Base-by-base conservation (phyloP, 306 rosid species). In the Quercus parvula region DNA sequence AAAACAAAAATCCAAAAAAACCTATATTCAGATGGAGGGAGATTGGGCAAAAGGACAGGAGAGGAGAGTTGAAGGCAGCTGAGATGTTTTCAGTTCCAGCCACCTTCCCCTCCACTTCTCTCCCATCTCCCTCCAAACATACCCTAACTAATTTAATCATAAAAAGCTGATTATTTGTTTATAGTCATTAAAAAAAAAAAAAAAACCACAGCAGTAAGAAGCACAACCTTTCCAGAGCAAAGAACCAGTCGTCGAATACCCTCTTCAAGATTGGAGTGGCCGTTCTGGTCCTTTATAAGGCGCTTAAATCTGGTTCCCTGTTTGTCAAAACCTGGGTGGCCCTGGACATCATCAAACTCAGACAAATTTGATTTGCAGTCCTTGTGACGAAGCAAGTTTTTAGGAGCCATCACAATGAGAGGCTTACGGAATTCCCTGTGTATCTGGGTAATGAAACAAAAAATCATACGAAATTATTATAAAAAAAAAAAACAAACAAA, bases 271-370 rank as follows among this genome's bases (percentile, higher is more conserved):
- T 87, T 78, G 71, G 98, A 87, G 83, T 90, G 98, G 52, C 27
- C 28, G 73, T 96, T 93, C 88, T 85, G 96, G 84, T 96, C 99
- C 84, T 93, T 91, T 38, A 96, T 87, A 73, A 96, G 94, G 35
- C 97, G 99, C 86, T 96, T 96, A 86, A 95, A 95, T 88, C 98
- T 85, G 80, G 99, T 95, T 73, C 99, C 99, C 83, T 95, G 98
- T 79, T 95, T 91, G 91, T 95, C 99, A 81, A 96, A 96, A 82
- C 99, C 99, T 57, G 97, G 98, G 85, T 96, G 99, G 75, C 99
- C 99, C 90, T 90, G 90, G 75, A 93, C 98, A 84, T 96, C 99
- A 86, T 96, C 99, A 73, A 96, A 96, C 88, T 96, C 98, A 0
- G 98, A 93, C 74, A 96, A 79, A 81, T 93, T 93, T 76, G 99